These are phyloP conservation scores for Penicillium diatomitis DNA, from an alignment of 495 filamentous ascomycete species.

Conservation along the genomic window DNA sequence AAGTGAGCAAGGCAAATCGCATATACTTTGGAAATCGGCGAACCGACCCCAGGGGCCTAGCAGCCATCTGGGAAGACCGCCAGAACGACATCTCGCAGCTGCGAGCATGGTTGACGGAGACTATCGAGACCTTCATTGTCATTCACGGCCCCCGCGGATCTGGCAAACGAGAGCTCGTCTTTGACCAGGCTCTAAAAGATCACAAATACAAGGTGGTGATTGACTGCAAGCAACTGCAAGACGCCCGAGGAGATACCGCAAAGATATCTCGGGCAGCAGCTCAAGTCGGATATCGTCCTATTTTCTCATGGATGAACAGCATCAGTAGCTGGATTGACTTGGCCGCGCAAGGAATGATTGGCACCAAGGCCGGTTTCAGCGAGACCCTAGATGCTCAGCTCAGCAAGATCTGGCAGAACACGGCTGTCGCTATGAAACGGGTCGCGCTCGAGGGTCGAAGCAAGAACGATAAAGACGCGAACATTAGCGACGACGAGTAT, in stretches of 20 bases:
- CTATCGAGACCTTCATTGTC: conserved; percentile 85
- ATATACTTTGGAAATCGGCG: conserved; percentile 47
- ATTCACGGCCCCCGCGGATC: conserved; percentile 87
- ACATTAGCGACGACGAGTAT: conserved; percentile 75
- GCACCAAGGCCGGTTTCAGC: conserved; percentile 88
- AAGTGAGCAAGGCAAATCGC: conserved; percentile 59
- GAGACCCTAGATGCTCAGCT: conserved; percentile 90
- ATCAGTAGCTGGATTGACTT: conserved; percentile 86
- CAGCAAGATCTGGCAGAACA: conserved; percentile 84
- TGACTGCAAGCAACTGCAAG: conserved; percentile 89
- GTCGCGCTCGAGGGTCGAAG: conserved; percentile 60
- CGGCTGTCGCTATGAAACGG: conserved; percentile 66
- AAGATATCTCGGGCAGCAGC: conserved; percentile 74
- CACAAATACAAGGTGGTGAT: conserved; percentile 76
- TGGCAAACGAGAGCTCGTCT: conserved; percentile 77
- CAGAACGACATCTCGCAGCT: conserved; percentile 72
- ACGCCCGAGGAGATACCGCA: conserved; percentile 81
- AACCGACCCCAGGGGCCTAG: conserved; percentile 58
- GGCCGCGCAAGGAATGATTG: conserved; percentile 86
- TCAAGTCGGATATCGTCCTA: conserved; percentile 83
- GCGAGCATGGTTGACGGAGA: conserved; percentile 78
- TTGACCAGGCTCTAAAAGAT: conserved; percentile 73
- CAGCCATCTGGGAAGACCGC: conserved; percentile 81
- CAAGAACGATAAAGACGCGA: conserved; percentile 65
- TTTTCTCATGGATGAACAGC: conserved; percentile 96